Evolutionary conservation across 768 basidiomycete species (phyloP).

Genomic region (Termitomyces sp.): DNA sequence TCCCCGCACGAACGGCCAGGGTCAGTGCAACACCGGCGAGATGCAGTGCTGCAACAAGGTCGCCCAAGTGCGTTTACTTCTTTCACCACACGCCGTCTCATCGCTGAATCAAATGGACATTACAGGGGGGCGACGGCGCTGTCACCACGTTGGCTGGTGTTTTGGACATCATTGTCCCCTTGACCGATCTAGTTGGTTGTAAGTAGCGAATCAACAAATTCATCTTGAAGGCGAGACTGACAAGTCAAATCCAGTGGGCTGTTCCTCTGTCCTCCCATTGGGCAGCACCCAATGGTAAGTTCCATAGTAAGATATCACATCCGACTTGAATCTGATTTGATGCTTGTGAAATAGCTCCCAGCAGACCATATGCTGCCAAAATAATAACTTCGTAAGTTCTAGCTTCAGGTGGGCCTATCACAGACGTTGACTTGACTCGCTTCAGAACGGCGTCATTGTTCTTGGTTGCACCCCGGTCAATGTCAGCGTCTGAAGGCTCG

Average conservation of each 20-base stretch:
- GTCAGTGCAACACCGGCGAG: constrained; percentile 18
- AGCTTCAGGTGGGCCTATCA: too few relatives aligned
- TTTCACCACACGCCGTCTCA: neutral
- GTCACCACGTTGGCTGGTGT: constrained; percentile 1
- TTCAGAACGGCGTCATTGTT: constrained; percentile 7
- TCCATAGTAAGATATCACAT: neutral
- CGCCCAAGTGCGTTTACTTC: neutral
- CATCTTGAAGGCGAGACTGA: neutral
- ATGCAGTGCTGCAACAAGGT: constrained; percentile 21
- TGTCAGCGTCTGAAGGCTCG: neutral
- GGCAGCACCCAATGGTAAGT: constrained; percentile 15
- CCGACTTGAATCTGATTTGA: neutral
- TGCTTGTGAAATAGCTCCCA: neutral
- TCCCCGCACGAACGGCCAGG: constrained; percentile 4
- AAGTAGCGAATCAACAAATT: neutral
- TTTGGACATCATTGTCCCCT: constrained; percentile 7
- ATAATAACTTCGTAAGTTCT: constrained; percentile 18
- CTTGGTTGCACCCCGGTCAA: constrained; percentile 12
- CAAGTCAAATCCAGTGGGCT: constrained; percentile 6
- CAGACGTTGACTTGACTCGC: neutral
- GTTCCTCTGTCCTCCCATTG: constrained; percentile 13
- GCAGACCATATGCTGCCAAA: constrained; percentile 19
- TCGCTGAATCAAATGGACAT: neutral
- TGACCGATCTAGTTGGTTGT: constrained; percentile 13
- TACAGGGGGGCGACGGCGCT: neutral